Evolutionary conservation across 441 rosid species (phyloP), one percentile per base, ranked within the genome.

Genomic region (Macaranga tanarius): DNA sequence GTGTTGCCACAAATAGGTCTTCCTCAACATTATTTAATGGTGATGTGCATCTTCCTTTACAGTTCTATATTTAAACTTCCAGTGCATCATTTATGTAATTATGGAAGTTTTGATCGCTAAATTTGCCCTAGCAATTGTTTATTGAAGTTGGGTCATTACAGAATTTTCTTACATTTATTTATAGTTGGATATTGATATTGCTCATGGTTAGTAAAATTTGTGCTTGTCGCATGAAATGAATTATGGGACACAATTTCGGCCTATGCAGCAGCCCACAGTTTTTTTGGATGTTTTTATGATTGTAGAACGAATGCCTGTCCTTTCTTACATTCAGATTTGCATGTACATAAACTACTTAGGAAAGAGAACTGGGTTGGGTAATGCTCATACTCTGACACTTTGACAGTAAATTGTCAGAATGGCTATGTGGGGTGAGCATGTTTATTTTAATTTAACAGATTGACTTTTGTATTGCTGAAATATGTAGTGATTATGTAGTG

Each of bases 1-100:
- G 73, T 70, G 77, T 75, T 70, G 69, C 74, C 78, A 60, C 69
- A 70, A 55, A 76, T 79, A 70, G 76, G 68, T 65, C 74, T 76
- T 52, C 19, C 48, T 40, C 73, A 79, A 73, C 62, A 57, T 76
- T 65, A 45, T 66, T 31, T 76, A 65, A 65, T 71, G 71, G 64
- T 70, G 79, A 74, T 80, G 72, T 79, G 70, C 47, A 16, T 69
- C 71, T 81, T 76, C 16, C 78, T 56, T 74, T 64, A 22, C 45
- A 60, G 55, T 48, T 74, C 69, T 52, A 66, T 62, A 38, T 69
- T 72, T 74, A 19, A 61, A 54, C 42, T 54, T 55, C 19, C 54
- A 25, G 20, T 55, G 42, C 62, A 67, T 20, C 57, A 20, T 26
- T 47, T 71, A 5, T 47, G 20, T 58, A 50, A 48, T 42, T 61